phyloP scores from a whole-genome alignment of 208 protist genomes.

The Phytomonas serpens region DNA sequence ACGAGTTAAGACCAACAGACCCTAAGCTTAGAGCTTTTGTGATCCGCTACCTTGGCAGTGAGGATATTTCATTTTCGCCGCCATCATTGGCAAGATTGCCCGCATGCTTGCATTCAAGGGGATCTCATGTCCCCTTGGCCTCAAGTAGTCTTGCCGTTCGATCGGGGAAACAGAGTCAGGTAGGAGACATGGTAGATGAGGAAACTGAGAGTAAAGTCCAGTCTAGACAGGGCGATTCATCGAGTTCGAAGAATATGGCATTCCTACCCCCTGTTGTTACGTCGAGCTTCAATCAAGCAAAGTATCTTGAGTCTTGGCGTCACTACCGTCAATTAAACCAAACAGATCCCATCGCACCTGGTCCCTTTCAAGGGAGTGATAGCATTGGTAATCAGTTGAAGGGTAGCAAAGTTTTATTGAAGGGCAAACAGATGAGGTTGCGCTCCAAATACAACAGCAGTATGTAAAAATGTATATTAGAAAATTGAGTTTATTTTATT shows the following conservation, averaged over 20 bases:
- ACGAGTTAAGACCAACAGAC: slow-evolving; percentile 53
- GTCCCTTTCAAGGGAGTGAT: background rate
- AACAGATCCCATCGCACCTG: background rate
- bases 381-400: background rate
- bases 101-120: background rate
- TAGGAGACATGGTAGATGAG: background rate
- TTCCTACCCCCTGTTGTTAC: background rate
- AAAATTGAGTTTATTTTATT: background rate
- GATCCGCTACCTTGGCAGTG: slow-evolving; percentile 53
- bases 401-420: background rate
- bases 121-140: background rate
- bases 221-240: background rate
- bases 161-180: background rate
- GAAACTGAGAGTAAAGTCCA: background rate
- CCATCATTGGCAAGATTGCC: background rate
- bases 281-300: background rate
- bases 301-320: background rate
- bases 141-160: background rate
- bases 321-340: background rate
- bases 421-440: background rate
- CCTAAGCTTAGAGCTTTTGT: slow-evolving; percentile 66
- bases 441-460: background rate
- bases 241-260: background rate
- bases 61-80: slow-evolving; percentile 13
- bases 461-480: background rate